Conservation (phyloP, 2,329 filamentous ascomycete genomes). For the Aspergillus uvarum region DNA sequence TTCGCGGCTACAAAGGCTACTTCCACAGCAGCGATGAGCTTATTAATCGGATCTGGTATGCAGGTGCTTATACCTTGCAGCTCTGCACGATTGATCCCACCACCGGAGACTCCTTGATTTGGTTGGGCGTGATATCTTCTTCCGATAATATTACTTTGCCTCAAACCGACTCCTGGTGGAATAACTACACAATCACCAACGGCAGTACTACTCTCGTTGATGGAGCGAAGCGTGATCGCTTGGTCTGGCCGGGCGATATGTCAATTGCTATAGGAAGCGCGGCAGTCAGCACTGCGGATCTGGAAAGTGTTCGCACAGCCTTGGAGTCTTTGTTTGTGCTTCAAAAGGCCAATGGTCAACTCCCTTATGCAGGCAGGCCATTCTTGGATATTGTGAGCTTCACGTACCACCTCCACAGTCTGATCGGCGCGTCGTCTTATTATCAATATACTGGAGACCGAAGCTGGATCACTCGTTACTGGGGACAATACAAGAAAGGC, state of each 20-base stretch:
- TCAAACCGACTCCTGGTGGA: constrained; percentile 30
- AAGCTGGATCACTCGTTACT: constrained; percentile 42
- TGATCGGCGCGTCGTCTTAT: constrained; percentile 49
- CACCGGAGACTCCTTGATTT: constrained; percentile 22
- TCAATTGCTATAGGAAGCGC: constrained; percentile 56
- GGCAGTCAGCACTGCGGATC: constrained; percentile 56
- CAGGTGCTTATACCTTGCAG: constrained; percentile 51
- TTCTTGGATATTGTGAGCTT: constrained; percentile 45
- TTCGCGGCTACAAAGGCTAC: constrained; percentile 52
- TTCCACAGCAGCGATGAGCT: constrained; percentile 52
- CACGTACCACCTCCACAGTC: constrained; percentile 57
- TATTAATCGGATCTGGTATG: constrained; percentile 59
- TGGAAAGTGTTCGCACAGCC: constrained; percentile 52
- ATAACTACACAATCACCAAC: constrained; percentile 31
- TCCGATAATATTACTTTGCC: constrained; percentile 15
- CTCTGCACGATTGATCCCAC: constrained; percentile 33
- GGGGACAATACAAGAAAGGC: constrained; percentile 46
- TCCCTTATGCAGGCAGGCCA: constrained; percentile 54
- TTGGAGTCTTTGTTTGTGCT: constrained; percentile 50
- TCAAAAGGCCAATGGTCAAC: constrained; percentile 46
- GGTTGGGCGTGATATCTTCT: constrained; percentile 5
- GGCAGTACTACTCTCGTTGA: constrained; percentile 39
- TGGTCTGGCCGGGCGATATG: constrained; percentile 63
- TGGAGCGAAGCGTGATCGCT: constrained; percentile 43
- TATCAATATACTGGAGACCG: constrained; percentile 46